phyloP scores from a whole-genome alignment of 1,284 basidiomycete genomes.

The Leccinum pachyderme region DNA sequence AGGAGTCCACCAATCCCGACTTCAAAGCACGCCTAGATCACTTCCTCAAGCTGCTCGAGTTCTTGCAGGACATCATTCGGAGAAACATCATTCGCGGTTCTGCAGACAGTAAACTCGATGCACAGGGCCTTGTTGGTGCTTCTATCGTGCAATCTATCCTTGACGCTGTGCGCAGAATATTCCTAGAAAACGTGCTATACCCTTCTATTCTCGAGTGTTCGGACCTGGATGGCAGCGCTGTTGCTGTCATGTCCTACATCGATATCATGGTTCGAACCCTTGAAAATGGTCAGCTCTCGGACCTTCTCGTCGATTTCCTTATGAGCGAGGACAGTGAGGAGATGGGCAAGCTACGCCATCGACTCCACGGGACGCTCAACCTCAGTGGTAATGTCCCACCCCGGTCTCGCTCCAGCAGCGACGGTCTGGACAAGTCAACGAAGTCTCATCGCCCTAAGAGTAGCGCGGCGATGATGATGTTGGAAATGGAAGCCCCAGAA shows the following conservation, averaged over 20 bases:
- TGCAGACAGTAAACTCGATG: constrained; percentile 44
- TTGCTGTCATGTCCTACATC: constrained; percentile 96
- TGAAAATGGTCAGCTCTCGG: constrained; percentile 65
- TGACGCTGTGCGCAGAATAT: constrained; percentile 81
- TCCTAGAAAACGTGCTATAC: constrained; percentile 91
- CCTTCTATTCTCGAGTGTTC: constrained; percentile 94
- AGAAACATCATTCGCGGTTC: constrained; percentile 51
- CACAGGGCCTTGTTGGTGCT: constrained; percentile 63
- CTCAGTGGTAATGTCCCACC: constrained; percentile 41
- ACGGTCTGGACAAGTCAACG: constrained; percentile 36
- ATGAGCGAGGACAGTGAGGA: constrained; percentile 82
- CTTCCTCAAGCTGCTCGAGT: constrained; percentile 88
- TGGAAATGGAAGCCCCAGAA: constrained; percentile 80
- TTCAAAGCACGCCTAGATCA: constrained; percentile 83
- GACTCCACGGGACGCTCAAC: constrained; percentile 47
- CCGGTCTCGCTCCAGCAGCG: constrained; percentile 31
- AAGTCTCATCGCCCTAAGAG: constrained; percentile 69
- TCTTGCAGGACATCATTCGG: constrained; percentile 84
- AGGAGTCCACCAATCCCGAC: constrained; percentile 72
- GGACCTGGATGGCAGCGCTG: constrained; percentile 87
- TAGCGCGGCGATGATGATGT: constrained; percentile 71
- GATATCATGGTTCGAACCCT: constrained; percentile 83
- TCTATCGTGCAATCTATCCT: constrained; percentile 82
- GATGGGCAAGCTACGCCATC: constrained; percentile 41
- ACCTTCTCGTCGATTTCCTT: constrained; percentile 75